Conservation (phyloP, 176 grass and related monocot genomes). For the Carex littledalei region DNA sequence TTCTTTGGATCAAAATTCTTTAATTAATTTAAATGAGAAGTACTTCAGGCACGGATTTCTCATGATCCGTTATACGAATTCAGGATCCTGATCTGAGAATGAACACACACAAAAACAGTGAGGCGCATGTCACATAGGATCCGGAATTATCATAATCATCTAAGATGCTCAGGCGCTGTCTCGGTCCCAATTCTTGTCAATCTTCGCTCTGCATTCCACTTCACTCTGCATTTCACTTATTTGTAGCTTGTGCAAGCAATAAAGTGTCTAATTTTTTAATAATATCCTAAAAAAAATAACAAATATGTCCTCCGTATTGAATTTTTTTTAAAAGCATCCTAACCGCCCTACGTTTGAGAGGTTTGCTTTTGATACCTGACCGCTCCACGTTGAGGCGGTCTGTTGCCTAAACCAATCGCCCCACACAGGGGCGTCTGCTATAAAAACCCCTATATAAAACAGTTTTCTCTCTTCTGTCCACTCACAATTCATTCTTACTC, state of each 20-base stretch:
- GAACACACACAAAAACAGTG: neutral
- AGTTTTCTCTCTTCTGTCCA: no score
- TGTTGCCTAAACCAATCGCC: no score
- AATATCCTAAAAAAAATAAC: no score
- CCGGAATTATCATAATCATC: neutral
- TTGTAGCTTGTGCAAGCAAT: neutral
- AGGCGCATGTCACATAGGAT: neutral
- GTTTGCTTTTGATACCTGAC: no score
- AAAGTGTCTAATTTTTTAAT: no score
- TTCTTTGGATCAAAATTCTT: neutral
- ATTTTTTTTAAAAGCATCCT: no score
- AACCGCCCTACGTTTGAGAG: rapidly evolving
- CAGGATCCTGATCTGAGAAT: neutral
- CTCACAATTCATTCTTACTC: no score
- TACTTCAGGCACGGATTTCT: neutral
- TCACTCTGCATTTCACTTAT: neutral
- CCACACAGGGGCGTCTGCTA: no score
- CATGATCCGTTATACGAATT: neutral
- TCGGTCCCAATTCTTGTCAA: neutral
- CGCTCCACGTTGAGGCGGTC: no score
- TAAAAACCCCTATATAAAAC: no score
- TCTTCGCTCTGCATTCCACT: neutral
- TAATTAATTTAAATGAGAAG: neutral
- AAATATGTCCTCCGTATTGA: no score
- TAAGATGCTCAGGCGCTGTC: neutral